phyloP scores from a whole-genome alignment of 306 rosid genomes.

The Neltuma alba region DNA sequence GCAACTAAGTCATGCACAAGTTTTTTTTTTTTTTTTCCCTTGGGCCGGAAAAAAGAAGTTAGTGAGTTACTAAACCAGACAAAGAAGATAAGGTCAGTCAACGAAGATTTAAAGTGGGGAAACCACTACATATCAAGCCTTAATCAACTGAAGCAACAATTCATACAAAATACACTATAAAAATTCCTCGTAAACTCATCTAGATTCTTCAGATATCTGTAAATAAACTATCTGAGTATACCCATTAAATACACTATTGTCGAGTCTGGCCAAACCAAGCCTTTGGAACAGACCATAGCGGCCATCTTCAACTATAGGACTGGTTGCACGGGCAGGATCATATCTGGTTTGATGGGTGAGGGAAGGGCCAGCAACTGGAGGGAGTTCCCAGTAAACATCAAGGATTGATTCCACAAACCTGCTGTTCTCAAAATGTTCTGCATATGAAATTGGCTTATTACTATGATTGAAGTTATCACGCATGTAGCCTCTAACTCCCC shows the following conservation, averaged over 20 bases:
- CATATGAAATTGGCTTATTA: conserved; percentile 62
- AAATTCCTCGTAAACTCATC: conserved; percentile 37
- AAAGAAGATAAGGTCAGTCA: conserved; percentile 8
- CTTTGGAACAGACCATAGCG: conserved; percentile 82
- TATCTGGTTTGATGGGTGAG: conserved; percentile 96
- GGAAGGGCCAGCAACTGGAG: conserved; percentile 98
- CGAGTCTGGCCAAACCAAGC: conserved; percentile 77
- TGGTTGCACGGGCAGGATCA: conserved; percentile 89
- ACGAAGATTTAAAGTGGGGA: not conserved
- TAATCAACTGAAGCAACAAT: conserved; percentile 40
- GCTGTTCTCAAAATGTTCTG: conserved; percentile 89
- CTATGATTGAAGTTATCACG: conserved; percentile 93
- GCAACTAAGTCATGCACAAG: conserved; percentile 2
- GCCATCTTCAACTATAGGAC: conserved; percentile 91
- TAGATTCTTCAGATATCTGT: conserved; percentile 73
- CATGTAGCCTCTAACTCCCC: conserved; percentile 98
- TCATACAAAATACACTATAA: conserved; percentile 36
- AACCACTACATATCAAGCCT: conserved; percentile 41
- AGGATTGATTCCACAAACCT: conserved; percentile 87
- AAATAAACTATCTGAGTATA: conserved; percentile 98
- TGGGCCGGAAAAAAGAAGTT: not conserved
- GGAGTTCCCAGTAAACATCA: conserved; percentile 97
- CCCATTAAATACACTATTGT: conserved; percentile 87
- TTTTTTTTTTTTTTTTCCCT: not conserved
- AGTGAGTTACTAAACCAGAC: conserved; percentile 21